Evolutionary conservation across 805 yeast species (phyloP), one percentile per base, ranked within the genome.

Genomic region (Ogataea methylovora): DNA sequence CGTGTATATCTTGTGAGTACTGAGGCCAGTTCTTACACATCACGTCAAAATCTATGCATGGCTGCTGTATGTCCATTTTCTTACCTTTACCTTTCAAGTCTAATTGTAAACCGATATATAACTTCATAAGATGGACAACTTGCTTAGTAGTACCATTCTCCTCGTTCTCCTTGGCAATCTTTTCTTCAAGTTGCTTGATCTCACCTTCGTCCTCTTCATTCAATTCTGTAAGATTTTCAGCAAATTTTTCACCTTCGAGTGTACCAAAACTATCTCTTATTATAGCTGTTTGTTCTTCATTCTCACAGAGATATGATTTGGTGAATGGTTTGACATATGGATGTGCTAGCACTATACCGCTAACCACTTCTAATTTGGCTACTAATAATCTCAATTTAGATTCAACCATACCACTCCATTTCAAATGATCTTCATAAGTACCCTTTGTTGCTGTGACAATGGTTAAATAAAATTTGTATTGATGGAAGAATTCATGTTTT

Each of bases 371-470:
- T 32, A 92, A 67, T 53, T 87, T 92, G 46, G 74, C 82, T 23
- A 92, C 94, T 23, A 92, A 58, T 27, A 82, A 60, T 44, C 98
- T 73, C 29, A 90, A 56, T 58, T 82, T 85, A 47, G 94, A 79
- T 57, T 92, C 97, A 9, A 92, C 90, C 64, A 90, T 65, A 8
- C 98, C 97, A 44, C 85, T 77, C 94, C 95, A 92, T 47, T 82
- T 83, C 37, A 79, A 60, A 49, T 90, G 96, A 36, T 87, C 87
- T 52, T 87, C 97, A 37, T 74, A 73, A 1, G 72, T 61, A 7
- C 81, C 83, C 41, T 65, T 69, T 0, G 97, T 82, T 2, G 84
- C 76, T 0, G 87, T 90, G 36, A 84, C 77, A 3, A 90, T 68
- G 22, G 92, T 82, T 35, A 92, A 58, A 53, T 92, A 92, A 57